These are phyloP conservation scores for Lactarius trivialis DNA, from an alignment of 768 basidiomycete species.

Conservation along the genomic window DNA sequence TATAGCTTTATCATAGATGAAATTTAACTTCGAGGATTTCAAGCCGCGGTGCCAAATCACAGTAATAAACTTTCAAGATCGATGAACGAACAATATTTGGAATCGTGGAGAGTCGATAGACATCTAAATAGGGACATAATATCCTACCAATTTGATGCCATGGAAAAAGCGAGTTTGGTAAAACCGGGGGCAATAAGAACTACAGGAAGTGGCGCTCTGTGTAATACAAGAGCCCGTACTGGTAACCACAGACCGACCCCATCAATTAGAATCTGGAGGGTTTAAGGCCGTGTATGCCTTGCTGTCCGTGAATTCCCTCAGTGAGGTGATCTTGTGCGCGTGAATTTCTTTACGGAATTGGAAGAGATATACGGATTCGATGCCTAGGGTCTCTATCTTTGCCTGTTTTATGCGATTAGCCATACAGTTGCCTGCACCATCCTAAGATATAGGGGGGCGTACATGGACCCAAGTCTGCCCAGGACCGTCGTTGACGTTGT, in stretches of 20 bases:
- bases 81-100: background rate
- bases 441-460: background rate
- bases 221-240: background rate
- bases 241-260: background rate
- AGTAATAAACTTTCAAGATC: background rate
- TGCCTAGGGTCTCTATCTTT: background rate
- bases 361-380: background rate
- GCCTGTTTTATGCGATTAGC: background rate
- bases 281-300: background rate
- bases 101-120: too few relatives aligned
- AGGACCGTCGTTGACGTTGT: background rate
- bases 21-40: background rate
- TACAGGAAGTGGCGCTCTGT: too few relatives aligned
- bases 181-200: background rate
- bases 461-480: constrained; percentile 5
- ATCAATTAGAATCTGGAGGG: background rate
- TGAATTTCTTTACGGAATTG: background rate
- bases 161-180: background rate
- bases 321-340: background rate
- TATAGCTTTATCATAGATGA: background rate
- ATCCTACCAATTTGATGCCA: background rate
- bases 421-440: background rate
- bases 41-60: background rate
- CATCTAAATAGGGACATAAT: too few relatives aligned
- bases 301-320: constrained; percentile 1